These are phyloP conservation scores for Calophaca sinica DNA, from an alignment of 306 rosid genomes.

Conservation along the genomic window DNA sequence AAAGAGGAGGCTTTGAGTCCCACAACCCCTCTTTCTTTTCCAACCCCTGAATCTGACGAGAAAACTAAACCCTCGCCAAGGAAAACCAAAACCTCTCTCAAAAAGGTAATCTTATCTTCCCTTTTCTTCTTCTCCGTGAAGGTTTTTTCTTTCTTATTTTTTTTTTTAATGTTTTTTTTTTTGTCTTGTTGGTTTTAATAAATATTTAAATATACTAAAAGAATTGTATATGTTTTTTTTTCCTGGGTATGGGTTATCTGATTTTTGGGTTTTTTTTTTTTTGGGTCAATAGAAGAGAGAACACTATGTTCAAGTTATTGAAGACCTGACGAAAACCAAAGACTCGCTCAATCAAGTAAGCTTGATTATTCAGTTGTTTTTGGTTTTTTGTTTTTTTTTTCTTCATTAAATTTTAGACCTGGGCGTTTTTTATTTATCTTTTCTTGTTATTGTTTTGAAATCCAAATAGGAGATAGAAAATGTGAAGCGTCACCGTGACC, in stretches of 20 bases:
- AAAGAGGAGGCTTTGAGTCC: slow-evolving; percentile 52
- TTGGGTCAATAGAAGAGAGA: slow-evolving; percentile 49
- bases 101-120: slow-evolving; percentile 54
- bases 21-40: slow-evolving; percentile 56
- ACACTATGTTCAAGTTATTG: slow-evolving; percentile 35
- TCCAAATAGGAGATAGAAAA: slow-evolving; percentile 53
- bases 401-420: neutral
- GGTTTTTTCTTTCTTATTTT: neutral
- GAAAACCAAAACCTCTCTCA: slow-evolving; percentile 34
- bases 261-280: slow-evolving; percentile 34
- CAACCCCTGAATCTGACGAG: slow-evolving; percentile 64
- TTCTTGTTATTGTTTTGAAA: neutral
- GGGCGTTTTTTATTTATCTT: neutral
- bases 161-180: neutral
- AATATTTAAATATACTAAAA: too few species aligned
- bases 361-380: neutral
- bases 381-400: neutral
- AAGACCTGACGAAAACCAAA: slow-evolving; percentile 43
- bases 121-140: neutral
- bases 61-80: slow-evolving; percentile 20
- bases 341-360: slow-evolving; percentile 51
- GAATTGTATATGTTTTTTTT: too few species aligned
- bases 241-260: neutral
- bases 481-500: slow-evolving; percentile 33
- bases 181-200: too few species aligned